Conservation (phyloP, 192 early-diverging fungal genomes). For the Coemansia sp. region DNA sequence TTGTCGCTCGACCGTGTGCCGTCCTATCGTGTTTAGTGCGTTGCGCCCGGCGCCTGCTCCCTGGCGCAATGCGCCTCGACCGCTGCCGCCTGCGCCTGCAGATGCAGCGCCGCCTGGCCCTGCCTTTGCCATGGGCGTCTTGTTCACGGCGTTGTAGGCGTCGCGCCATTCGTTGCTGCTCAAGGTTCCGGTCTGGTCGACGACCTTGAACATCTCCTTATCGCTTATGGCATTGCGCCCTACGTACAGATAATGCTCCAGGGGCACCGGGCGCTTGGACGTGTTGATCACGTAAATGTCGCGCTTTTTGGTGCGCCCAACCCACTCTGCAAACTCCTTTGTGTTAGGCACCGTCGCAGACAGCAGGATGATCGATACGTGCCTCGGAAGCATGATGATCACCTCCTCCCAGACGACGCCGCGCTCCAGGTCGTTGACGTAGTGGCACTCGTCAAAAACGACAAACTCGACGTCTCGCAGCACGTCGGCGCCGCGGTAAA, state of each 20-base stretch:
- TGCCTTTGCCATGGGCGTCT: conserved; percentile 46
- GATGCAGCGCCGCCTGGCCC: conserved; percentile 39
- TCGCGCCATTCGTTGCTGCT: conserved; percentile 61
- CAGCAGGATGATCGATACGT: conserved; percentile 91
- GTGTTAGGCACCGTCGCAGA: conserved; percentile 98
- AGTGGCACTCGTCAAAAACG: conserved; percentile 99
- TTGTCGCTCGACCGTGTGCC: conserved; percentile 49
- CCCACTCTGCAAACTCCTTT: conserved; percentile 98
- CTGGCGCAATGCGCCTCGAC: conserved; percentile 27
- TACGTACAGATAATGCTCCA: conserved; percentile 92
- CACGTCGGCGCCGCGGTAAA: conserved; percentile 94
- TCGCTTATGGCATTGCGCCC: conserved; percentile 37
- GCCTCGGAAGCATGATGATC: conserved; percentile 96
- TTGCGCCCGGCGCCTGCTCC: conserved; percentile 47
- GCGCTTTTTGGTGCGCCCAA: conserved; percentile 95
- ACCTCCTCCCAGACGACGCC: conserved; percentile 99
- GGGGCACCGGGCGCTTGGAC: conserved; percentile 84
- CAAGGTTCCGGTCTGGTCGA: conserved; percentile 61
- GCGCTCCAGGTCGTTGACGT: conserved; percentile 90
- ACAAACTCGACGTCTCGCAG: conserved; percentile 99
- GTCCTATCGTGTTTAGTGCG: conserved; percentile 25
- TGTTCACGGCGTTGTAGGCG: conserved; percentile 69
- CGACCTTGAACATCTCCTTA: conserved; percentile 84
- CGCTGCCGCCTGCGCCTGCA: conserved; percentile 33
- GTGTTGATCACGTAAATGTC: conserved; percentile 98